phyloP scores from a whole-genome alignment of 2,329 filamentous ascomycete species.

The Colletotrichum sp. region DNA sequence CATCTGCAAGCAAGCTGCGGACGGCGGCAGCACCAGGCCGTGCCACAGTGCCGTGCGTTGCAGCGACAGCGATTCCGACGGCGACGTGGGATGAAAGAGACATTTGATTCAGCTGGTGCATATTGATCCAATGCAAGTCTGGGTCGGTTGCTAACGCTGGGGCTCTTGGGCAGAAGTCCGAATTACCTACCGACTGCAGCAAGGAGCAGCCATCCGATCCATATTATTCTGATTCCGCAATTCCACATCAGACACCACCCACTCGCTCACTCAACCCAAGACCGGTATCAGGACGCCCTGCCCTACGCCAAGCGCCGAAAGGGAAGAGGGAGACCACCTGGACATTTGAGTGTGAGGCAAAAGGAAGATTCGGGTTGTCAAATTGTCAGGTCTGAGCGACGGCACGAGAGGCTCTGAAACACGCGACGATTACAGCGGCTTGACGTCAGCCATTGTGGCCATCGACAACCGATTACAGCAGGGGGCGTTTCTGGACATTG shows the following conservation, averaged over 20 bases:
- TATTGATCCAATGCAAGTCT: not conserved
- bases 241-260: not conserved
- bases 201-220: not conserved
- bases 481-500: not conserved
- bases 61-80: not conserved
- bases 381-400: not conserved
- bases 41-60: constrained; percentile 1
- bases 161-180: not conserved
- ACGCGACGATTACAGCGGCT: not conserved
- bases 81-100: constrained; percentile 12
- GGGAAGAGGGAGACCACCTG: not conserved
- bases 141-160: not conserved
- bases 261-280: not conserved
- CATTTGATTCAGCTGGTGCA: not conserved
- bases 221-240: not conserved
- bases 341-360: not conserved
- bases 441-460: constrained; percentile 5
- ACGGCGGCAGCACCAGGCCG: not conserved
- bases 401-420: constrained; percentile 11
- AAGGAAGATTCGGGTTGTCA: not conserved
- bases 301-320: constrained; percentile 4
- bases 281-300: not conserved
- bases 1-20: constrained; percentile 1
- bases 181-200: not conserved
- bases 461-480: not conserved